Base-by-base conservation (phyloP, 164 flowering plant genomes). In the Nelumbo lutea region DNA sequence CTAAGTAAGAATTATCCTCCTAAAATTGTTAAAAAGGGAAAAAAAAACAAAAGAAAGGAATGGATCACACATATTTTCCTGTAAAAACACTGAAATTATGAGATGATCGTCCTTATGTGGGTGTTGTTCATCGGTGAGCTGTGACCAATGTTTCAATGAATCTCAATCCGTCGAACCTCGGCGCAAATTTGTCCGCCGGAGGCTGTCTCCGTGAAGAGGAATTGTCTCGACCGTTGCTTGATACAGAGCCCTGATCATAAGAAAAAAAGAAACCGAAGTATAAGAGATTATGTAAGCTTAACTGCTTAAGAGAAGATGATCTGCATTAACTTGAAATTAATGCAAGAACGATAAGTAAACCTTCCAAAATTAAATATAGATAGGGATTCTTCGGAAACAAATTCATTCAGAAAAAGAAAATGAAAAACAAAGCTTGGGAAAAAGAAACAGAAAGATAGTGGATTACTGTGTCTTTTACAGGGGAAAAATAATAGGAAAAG, bases 81-180 rank as follows among this genome's bases (percentile, higher is more conserved):
- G 3, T 10, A 1, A 10, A 27, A 41, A 59, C 7, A 40, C 62
- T 40, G 62, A 39, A 41, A 41, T 60, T 40, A 15, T 59, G 43
- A 15, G 8, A 27, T 27, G 27, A 27, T 27, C 27, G 27, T 27
- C 27, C 27, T 27, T 27, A 27, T 27, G 27, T 27, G 27, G 27
- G 27, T 2, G 5, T 2, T 9, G 62, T 40, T 74, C 63, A 82
- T 78, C 83, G 72, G 51, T 83, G 85, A 59, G 83, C 85, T 4
- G 85, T 83, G 15, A 83, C 76, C 13, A 83, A 72, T 1, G 85
- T 83, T 65, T 83, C 85, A 7, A 83, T 83, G 70, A 83, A 83
- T 63, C 85, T 80, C 71, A 83, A 73, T 1, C 85, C 85, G 13
- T 83, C 83, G 27, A 83, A 80, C 43, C 74, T 80, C 27, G 85